These are phyloP conservation scores for Colletotrichum kahawae DNA, from an alignment of 2,329 filamentous ascomycete genomes.

Conservation along the genomic window DNA sequence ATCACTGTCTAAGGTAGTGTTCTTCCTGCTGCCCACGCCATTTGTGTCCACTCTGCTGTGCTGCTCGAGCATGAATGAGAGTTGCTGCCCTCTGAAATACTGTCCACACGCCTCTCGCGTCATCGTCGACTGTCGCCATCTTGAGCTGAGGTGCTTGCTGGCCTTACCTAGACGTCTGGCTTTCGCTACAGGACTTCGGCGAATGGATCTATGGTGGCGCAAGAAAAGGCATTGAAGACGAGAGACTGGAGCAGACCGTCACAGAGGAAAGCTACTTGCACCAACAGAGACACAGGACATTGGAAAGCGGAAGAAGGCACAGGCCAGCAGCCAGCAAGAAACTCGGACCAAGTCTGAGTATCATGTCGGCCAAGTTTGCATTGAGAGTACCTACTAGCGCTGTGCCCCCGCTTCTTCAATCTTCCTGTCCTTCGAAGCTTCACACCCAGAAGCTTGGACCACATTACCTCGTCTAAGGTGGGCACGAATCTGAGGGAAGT, in stretches of 20 bases:
- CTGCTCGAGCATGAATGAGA: background rate
- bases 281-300: background rate
- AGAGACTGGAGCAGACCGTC: background rate
- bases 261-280: background rate
- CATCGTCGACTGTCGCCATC: conserved; percentile 1
- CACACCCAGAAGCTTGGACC: background rate
- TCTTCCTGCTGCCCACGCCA: conserved; percentile 2
- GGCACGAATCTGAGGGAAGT: background rate
- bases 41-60: background rate
- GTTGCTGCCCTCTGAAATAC: background rate
- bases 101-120: background rate
- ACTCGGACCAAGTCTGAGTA: background rate
- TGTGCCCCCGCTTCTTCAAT: background rate
- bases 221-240: background rate
- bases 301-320: background rate
- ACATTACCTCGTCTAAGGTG: background rate
- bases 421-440: background rate
- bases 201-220: background rate
- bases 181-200: background rate
- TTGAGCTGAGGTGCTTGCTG: background rate
- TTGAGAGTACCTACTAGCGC: background rate
- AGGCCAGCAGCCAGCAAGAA: background rate
- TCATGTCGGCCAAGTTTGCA: background rate
- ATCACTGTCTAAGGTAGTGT: background rate
- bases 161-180: background rate